Base-by-base conservation (phyloP, 805 yeast genomes). In the Kazachstania kunashirensis region DNA sequence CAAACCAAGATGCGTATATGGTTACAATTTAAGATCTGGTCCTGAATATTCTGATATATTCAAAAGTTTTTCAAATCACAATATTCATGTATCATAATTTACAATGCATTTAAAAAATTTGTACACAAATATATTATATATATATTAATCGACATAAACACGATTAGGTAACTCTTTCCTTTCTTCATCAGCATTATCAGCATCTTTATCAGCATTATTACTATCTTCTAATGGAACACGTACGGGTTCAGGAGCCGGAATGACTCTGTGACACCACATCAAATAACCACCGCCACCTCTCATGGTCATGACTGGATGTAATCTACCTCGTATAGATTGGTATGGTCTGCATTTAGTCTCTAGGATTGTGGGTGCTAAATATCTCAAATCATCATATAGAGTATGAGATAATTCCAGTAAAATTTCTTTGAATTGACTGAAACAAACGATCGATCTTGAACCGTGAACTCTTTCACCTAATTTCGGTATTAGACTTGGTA, bases 301-400 rank as follows among this genome's bases (percentile, higher is more conserved):
- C 70, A 80, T 77, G 0, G 96, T 84, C 99, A 92, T 92, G 42
- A 79, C 54, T 0, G 99, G 99, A 58, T 92, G 99, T 51, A 89
- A 66, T 54, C 94, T 77, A 6, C 97, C 98, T 14, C 94, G 84
- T 20, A 89, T 75, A 3, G 96, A 85, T 64, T 92, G 99, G 56
- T 81, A 88, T 34, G 78, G 79, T 45, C 96, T 73, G 10, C 82
- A 92, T 43, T 84, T 69, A 1, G 94, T 75, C 57, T 88, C 96
- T 43, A 73, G 68, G 16, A 89, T 75, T 12, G 84, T 74, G 5
- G 96, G 94, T 0, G 92, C 89, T 47, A 92, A 65, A 8, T 84
- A 73, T 31, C 85, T 68, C 41, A 75, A 68, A 50, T 88, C 94
- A 20, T 63, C 62, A 45, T 73, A 67, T 30, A 88, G 65, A 45